Conservation (phyloP, 805 yeast species). For the Brettanomyces nanus region DNA sequence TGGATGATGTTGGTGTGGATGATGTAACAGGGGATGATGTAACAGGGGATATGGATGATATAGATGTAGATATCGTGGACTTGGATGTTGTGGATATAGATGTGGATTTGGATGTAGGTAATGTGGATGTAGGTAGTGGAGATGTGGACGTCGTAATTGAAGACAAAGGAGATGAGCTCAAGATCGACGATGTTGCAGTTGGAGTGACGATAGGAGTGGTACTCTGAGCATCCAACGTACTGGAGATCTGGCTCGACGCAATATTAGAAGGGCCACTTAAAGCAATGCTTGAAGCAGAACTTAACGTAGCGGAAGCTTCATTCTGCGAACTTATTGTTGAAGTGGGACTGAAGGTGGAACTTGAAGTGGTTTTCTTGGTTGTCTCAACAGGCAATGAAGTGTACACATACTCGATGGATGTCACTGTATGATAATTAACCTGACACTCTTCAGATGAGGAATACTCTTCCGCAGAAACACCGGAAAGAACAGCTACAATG, state of each 20-base stretch:
- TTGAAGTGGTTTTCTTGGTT: background rate
- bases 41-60: conserved; percentile 10
- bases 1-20: conserved; percentile 15
- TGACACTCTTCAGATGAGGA: conserved; percentile 1
- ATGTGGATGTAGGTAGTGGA: conserved; percentile 15
- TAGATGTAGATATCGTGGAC: conserved; percentile 8
- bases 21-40: conserved; percentile 16
- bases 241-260: conserved; percentile 5
- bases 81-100: conserved; percentile 4
- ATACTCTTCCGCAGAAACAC: too few species aligned
- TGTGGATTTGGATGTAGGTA: conserved; percentile 5
- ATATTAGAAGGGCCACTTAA: conserved; percentile 3
- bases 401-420: conserved; percentile 2
- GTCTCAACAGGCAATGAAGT: background rate
- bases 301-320: background rate
- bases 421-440: conserved; percentile 4
- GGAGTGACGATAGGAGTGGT: conserved; percentile 3
- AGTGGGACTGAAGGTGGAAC: background rate
- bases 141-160: conserved; percentile 7
- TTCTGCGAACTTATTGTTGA: background rate
- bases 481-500: too few species aligned
- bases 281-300: conserved; percentile 10
- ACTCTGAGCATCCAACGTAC: conserved; percentile 10
- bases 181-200: conserved; percentile 8
- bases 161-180: conserved; percentile 5